Evolutionary conservation across 129 eudicot species (phyloP).

Genomic region (Chrysanthemum seticuspe): DNA sequence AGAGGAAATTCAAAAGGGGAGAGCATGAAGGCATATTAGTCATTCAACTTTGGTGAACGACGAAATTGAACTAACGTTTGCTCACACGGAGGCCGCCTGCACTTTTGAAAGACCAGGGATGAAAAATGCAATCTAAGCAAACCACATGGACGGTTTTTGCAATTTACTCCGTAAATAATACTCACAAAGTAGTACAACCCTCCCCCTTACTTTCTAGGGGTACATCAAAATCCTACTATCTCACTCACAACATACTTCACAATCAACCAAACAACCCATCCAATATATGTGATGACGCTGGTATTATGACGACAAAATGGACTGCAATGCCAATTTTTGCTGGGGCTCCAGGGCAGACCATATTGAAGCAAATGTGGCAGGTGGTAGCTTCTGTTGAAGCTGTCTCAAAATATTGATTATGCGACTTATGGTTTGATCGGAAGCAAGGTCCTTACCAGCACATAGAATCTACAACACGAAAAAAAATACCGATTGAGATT

Average conservation of each 20-base stretch:
- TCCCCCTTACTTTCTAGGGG: no score
- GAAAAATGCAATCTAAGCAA: no score
- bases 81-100: no score
- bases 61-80: no score
- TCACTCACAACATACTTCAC: constrained; percentile 33
- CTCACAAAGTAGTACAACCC: no score
- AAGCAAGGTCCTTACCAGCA: constrained; percentile 92
- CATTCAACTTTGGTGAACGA: no score
- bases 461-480: constrained; percentile 58
- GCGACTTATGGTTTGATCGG: constrained; percentile 81
- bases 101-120: no score
- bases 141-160: no score
- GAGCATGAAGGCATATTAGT: no score
- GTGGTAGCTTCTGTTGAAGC: constrained; percentile 88
- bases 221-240: not conserved
- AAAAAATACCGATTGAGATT: not conserved
- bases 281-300: not conserved
- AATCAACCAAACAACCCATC: constrained; percentile 49
- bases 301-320: constrained; percentile 62
- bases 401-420: constrained; percentile 84
- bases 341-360: constrained; percentile 94
- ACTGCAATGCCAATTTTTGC: constrained; percentile 84
- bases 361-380: constrained; percentile 71
- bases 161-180: no score
- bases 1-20: no score